Evolutionary conservation across 1,284 basidiomycete genomes (phyloP), one percentile per base, ranked within the genome.

Genomic region (Malassezia dermatis): DNA sequence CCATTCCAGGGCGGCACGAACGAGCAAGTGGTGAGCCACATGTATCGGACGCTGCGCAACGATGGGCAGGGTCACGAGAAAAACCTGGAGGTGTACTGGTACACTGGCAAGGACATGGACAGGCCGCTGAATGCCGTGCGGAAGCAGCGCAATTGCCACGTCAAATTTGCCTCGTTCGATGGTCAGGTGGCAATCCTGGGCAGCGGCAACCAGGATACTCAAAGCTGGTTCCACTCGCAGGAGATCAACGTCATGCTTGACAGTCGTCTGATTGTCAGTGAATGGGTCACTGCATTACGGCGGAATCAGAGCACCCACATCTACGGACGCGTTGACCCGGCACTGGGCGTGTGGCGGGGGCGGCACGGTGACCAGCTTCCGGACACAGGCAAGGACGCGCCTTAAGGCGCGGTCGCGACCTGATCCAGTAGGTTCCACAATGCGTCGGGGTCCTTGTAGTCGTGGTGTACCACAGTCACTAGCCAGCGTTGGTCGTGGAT

Each of bases 401-500:
- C 8, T 21, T 39, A 39, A 15, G 12, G 37, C 3, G n/a, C 17
- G 13, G 27, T 27, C 26, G 12, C 24, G 8, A 50, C 48, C 11
- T 40, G 24, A 30, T 50, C 48, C 12, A 52, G 37, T 10, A 67
- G 57, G 13, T 51, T 47, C 90, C 91, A 96, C 41, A 98, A 77
- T 0, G 82, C 88, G n/a, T 83, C 79, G 0, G 80, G 64, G 61
- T 86, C 77, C 77, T 88, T 89, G 76, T 86, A 98, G 75, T 98
- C 87, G 69, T 98, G 93, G 75, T 96, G 89, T 3, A 95, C 83
- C 61, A 98, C 79, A 75, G 84, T 94, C 60, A 98, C 84, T 50
- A 99, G 78, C 91, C 93, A 99, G 54, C 86, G 81, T 51, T 82
- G 79, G 50, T 85, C 79, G 48, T 82, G 78, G 27, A 96, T 81